Evolutionary conservation across 768 basidiomycete species (phyloP).

Genomic region (Tricholoma bakamatsutake): DNA sequence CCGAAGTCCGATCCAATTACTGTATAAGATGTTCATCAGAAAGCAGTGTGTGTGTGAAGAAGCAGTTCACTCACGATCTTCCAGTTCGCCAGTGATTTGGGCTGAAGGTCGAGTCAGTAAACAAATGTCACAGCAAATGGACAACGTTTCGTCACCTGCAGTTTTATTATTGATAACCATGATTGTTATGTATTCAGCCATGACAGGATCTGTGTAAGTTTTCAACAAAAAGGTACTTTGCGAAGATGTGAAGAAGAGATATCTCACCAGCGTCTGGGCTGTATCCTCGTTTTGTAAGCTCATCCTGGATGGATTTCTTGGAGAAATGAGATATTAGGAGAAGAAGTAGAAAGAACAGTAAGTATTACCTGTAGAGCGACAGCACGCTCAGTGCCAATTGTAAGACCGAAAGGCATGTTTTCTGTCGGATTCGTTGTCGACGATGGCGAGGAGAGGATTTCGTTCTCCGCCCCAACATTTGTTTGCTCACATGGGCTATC

Average conservation of each 20-base stretch:
- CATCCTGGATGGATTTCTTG: constrained; percentile 76
- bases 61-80: constrained; percentile 54
- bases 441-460: constrained; percentile 24
- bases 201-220: constrained; percentile 62
- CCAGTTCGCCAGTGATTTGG: constrained; percentile 84
- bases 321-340: constrained; percentile 6
- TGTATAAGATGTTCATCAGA: constrained; percentile 14
- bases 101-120: constrained; percentile 35
- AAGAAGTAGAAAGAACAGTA: background rate
- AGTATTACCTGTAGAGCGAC: constrained; percentile 58
- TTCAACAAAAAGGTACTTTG: background rate
- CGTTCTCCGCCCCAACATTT: constrained; percentile 22
- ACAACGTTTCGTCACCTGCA: constrained; percentile 43
- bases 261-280: constrained; percentile 69
- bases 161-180: constrained; percentile 95
- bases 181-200: constrained; percentile 93
- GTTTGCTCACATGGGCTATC: background rate
- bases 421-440: constrained; percentile 13
- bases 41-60: background rate
- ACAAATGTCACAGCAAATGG: background rate
- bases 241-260: constrained; percentile 9
- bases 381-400: constrained; percentile 76
- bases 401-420: constrained; percentile 69
- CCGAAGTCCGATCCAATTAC: constrained; percentile 83
- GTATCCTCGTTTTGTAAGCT: constrained; percentile 68